A percentile compares a stretch with the other conserved stretches of the same genome.
phyloP scores from a whole-genome alignment of 495 filamentous ascomycete genomes.

The Hypomontagnella submonticulosa region DNA sequence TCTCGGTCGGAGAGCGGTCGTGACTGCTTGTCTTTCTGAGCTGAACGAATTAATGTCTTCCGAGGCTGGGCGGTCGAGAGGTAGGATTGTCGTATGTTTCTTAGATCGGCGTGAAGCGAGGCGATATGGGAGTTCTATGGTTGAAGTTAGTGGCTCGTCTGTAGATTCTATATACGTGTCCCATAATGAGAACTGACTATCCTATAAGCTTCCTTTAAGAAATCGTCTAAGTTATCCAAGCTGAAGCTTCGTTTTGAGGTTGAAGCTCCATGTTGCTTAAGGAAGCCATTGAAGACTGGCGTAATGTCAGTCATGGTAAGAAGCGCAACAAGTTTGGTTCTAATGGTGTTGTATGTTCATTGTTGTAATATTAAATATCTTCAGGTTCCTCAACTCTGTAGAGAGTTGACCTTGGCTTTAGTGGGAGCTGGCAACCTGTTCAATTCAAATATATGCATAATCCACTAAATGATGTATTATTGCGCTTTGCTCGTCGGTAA shows the following conservation, averaged over 20 bases:
- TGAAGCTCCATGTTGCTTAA: constrained; percentile 66
- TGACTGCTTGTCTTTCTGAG: constrained; percentile 49
- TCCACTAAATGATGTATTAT: constrained; percentile 22
- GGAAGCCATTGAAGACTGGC: constrained; percentile 72
- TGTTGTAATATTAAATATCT: constrained; percentile 10
- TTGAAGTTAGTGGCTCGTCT: constrained; percentile 24
- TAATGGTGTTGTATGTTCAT: constrained; percentile 14
- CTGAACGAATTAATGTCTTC: constrained; percentile 54
- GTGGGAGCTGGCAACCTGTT: constrained; percentile 40
- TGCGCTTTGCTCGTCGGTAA: constrained; percentile 22
- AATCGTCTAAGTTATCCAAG: constrained; percentile 75
- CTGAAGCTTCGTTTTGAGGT: constrained; percentile 58
- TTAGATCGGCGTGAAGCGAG: constrained; percentile 79
- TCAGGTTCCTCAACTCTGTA: background rate
- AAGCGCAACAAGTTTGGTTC: background rate
- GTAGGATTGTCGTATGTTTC: constrained; percentile 86
- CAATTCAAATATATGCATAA: constrained; percentile 32
- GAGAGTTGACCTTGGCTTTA: background rate
- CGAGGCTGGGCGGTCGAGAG: constrained; percentile 75
- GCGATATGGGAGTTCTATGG: constrained; percentile 84
- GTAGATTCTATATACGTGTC: background rate
- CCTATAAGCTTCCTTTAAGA: constrained; percentile 93
- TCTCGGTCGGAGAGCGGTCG: constrained; percentile 71
- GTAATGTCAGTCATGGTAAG: constrained; percentile 75
- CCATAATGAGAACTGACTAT: constrained; percentile 70